Percentiles rank a stretch among this genome's conserved stretches.
These are phyloP conservation scores for Cutaneotrichosporon sp. DNA, from an alignment of 1,284 basidiomycete genomes.

Conservation along the genomic window DNA sequence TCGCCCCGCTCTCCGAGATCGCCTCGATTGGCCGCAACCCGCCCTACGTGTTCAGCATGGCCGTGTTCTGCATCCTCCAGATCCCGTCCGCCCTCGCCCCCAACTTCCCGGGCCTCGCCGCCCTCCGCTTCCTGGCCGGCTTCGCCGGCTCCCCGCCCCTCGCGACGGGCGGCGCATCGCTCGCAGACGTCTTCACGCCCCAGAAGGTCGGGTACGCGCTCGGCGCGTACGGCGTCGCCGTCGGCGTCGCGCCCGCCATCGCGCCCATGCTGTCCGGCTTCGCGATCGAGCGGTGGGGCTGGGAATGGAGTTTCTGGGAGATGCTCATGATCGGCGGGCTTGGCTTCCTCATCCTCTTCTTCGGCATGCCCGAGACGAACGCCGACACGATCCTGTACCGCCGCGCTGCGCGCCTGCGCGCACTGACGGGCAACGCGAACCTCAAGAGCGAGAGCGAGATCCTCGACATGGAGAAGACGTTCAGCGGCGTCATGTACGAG, in stretches of 20 bases:
- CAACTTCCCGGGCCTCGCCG: conserved; percentile 38
- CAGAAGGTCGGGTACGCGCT: conserved; percentile 60
- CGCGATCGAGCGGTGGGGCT: conserved; percentile 38
- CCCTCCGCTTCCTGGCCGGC: conserved; percentile 38
- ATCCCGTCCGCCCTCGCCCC: conserved; percentile 38
- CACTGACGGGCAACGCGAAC: conserved; percentile 50
- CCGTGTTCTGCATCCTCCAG: conserved; percentile 42
- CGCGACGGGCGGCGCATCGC: conserved; percentile 55
- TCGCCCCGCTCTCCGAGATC: conserved; percentile 36
- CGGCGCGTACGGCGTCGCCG: conserved; percentile 57
- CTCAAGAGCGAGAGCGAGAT: conserved; percentile 35
- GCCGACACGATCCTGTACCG: conserved; percentile 59
- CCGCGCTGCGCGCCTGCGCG: conserved; percentile 55
- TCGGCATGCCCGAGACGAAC: conserved; percentile 63
- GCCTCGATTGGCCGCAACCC: conserved; percentile 34
- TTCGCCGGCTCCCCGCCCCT: conserved; percentile 27
- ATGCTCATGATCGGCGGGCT: conserved; percentile 37
- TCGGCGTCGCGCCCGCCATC: conserved; percentile 25
- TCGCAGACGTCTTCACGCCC: conserved; percentile 65
- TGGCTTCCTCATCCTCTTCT: conserved; percentile 53
- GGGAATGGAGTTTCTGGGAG: conserved; percentile 47
- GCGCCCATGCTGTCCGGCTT: conserved; percentile 56
- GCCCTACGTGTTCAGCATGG: conserved; percentile 41
- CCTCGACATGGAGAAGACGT: conserved; percentile 28
- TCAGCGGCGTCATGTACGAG: conserved; percentile 30